Percentiles rank a stretch among this genome's conserved stretches.
phyloP scores from a whole-genome alignment of 768 basidiomycete genomes.

The Pleurotus tuoliensis region DNA sequence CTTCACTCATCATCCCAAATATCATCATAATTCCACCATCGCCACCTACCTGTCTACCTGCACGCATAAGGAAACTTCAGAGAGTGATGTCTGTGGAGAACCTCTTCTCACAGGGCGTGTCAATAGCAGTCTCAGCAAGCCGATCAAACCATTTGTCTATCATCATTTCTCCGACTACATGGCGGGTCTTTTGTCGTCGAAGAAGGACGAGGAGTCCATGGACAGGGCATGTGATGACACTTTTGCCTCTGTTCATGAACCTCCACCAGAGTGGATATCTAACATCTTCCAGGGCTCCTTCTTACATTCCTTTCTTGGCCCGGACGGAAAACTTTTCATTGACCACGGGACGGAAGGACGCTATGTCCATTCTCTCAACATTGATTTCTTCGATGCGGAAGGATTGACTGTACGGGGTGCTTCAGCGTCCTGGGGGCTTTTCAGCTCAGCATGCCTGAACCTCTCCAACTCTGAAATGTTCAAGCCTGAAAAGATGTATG shows the following conservation, averaged over 20 bases:
- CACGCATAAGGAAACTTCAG: too few relatives aligned
- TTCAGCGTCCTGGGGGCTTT: slow-evolving; percentile 24
- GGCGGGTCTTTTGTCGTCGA: slow-evolving; percentile 6
- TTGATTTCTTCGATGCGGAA: slow-evolving; percentile 33
- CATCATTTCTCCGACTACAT: slow-evolving; percentile 12
- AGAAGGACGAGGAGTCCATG: slow-evolving; percentile 9
- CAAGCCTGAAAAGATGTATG: slow-evolving; percentile 28
- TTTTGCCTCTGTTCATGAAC: background rate
- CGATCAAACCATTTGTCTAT: slow-evolving; percentile 13
- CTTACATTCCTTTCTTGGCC: slow-evolving; percentile 20
- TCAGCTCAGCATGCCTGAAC: slow-evolving; percentile 29
- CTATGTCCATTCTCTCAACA: slow-evolving; percentile 21
- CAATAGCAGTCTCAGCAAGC: background rate
- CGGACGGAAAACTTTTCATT: slow-evolving; percentile 15
- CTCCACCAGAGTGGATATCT: background rate
- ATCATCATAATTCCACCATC: too few relatives aligned
- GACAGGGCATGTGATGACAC: slow-evolving; percentile 11
- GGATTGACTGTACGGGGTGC: slow-evolving; percentile 20
- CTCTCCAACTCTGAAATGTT: slow-evolving; percentile 26
- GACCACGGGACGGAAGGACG: slow-evolving; percentile 10
- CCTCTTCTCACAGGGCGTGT: too few relatives aligned
- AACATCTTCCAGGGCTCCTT: slow-evolving; percentile 19
- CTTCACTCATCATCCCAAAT: too few relatives aligned
- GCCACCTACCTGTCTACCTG: too few relatives aligned
- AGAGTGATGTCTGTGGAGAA: too few relatives aligned